Conservation (phyloP, 129 eudicot species). For the Pittosporum tobira region DNA sequence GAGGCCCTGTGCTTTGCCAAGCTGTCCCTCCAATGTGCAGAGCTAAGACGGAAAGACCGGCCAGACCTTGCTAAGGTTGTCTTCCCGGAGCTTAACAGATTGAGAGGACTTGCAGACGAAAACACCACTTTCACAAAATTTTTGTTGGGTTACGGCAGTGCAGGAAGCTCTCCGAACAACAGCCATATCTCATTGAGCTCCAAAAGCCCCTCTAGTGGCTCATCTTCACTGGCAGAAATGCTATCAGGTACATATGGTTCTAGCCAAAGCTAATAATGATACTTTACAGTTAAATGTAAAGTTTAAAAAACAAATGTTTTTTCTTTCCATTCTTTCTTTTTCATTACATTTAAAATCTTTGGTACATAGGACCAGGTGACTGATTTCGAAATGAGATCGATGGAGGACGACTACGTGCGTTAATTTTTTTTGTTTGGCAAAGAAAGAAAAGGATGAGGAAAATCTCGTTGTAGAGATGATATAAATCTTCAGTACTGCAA, state of each 20-base stretch:
- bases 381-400: too few species aligned
- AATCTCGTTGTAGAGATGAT: too few species aligned
- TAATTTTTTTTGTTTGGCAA: too few species aligned
- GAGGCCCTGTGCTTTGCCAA: constrained; percentile 48
- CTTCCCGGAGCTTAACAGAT: constrained; percentile 43
- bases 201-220: constrained; percentile 3
- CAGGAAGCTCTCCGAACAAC: constrained; percentile 14
- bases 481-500: too few species aligned
- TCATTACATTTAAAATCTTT: too few species aligned
- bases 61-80: constrained; percentile 66
- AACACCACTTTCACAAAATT: constrained; percentile 22
- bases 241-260: not conserved
- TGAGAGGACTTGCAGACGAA: constrained; percentile 50
- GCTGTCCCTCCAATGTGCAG: constrained; percentile 56
- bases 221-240: constrained; percentile 10
- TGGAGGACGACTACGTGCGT: too few species aligned
- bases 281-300: too few species aligned
- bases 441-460: too few species aligned
- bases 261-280: too few species aligned
- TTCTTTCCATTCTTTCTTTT: too few species aligned
- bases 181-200: constrained; percentile 9
- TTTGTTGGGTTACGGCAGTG: not conserved
- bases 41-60: constrained; percentile 60
- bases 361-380: too few species aligned
- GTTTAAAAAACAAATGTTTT: too few species aligned